Evolutionary conservation across 2,329 filamentous ascomycete genomes (phyloP).

Genomic region (Furcasterigmium sp.): DNA sequence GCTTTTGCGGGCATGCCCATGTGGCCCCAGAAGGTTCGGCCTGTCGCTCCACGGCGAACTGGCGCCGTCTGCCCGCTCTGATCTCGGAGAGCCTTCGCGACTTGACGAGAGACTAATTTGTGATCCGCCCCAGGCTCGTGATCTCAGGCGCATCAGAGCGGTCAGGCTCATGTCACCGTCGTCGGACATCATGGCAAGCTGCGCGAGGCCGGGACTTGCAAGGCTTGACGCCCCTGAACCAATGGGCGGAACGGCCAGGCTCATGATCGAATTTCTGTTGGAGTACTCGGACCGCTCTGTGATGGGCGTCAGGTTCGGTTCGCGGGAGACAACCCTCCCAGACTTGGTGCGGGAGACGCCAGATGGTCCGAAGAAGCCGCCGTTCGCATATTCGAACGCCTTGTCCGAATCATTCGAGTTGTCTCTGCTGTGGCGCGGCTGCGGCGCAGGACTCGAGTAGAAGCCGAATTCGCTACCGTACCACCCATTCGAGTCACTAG

Average conservation of each 20-base stretch:
- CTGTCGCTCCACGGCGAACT: conserved; percentile 32
- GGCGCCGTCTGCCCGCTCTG: conserved; percentile 42
- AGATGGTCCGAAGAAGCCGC: conserved; percentile 82
- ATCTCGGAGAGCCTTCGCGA: conserved; percentile 44
- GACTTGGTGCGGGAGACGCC: conserved; percentile 66
- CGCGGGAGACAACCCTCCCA: conserved; percentile 68
- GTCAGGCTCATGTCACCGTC: conserved; percentile 68
- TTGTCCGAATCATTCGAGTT: conserved; percentile 26
- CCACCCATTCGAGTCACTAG: conserved; percentile 87
- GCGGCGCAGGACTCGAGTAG: conserved; percentile 60
- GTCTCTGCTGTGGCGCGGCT: conserved; percentile 36
- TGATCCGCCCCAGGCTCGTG: conserved; percentile 75
- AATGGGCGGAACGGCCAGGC: conserved; percentile 51
- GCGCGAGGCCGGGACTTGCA: conserved; percentile 69
- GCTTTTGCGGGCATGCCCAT: conserved; percentile 32
- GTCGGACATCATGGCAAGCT: conserved; percentile 62
- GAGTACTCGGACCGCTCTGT: conserved; percentile 95
- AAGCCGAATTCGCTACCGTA: conserved; percentile 98
- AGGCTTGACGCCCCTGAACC: conserved; percentile 44
- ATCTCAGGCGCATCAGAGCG: conserved; percentile 66
- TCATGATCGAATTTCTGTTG: conserved; percentile 86
- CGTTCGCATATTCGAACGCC: conserved; percentile 62
- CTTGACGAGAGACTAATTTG: conserved; percentile 63
- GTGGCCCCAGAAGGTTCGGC: conserved; percentile 5
- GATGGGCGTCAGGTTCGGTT: conserved; percentile 92